Percentiles rank a stretch among this genome's conserved stretches.
Evolutionary conservation across 305 asterid genomes (phyloP).

Genomic region (Ilex paraguariensis): DNA sequence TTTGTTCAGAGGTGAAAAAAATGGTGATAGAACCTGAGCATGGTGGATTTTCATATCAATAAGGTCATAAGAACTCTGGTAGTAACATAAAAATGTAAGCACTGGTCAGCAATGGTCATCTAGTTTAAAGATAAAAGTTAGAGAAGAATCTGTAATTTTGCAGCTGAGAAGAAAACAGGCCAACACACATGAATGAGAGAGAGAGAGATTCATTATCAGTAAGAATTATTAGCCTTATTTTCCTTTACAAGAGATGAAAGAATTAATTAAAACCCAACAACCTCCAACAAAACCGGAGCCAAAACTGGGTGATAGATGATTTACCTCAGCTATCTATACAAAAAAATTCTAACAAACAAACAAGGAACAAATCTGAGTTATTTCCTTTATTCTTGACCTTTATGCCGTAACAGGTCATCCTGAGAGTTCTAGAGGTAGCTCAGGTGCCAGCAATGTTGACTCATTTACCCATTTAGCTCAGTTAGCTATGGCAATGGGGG

Average conservation of each 20-base stretch:
- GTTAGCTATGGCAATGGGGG: constrained; percentile 47
- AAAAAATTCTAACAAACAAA: constrained; percentile 30
- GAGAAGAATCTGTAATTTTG: not conserved
- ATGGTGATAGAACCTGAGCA: too few species aligned
- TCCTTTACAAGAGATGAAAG: constrained; percentile 17
- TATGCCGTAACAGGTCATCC: constrained; percentile 9
- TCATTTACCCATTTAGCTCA: constrained; percentile 10
- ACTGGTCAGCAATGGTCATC: not conserved
- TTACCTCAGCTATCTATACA: constrained; percentile 32
- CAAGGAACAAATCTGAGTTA: constrained; percentile 31
- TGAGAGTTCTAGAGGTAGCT: constrained; percentile 3
- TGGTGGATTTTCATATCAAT: too few species aligned
- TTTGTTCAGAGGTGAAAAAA: too few species aligned
- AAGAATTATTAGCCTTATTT: not conserved
- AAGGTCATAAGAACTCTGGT: not conserved
- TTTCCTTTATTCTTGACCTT: constrained; percentile 4
- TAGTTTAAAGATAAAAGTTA: too few species aligned
- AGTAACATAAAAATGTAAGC: not conserved
- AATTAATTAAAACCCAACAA: constrained; percentile 20
- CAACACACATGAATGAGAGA: not conserved
- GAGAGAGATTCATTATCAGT: not conserved
- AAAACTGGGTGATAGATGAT: constrained; percentile 25
- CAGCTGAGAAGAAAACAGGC: not conserved
- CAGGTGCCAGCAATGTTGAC: constrained; percentile 3
- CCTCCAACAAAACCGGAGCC: constrained; percentile 17